Evolutionary conservation across 2,329 filamentous ascomycete species (phyloP), one percentile per base, ranked within the genome.

Genomic region (Aspergillus cejpii): DNA sequence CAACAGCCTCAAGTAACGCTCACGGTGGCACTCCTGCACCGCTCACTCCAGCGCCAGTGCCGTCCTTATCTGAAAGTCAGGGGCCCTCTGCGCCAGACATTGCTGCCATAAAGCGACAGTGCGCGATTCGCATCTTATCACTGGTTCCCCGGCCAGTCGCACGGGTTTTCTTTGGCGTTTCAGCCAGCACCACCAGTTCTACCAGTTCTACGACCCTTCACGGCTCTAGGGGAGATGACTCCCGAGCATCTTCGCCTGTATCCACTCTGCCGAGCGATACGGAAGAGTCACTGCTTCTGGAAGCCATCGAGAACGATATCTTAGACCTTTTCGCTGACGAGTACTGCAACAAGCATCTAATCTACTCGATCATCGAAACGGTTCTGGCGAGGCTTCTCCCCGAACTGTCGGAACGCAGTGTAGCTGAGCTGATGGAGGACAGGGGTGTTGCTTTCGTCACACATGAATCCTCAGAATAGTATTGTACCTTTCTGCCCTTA

Each of bases 311-410:
- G 59, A 70, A 75, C 43, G 70, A 72, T 19, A 72, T 89, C 37
- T 73, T 97, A 37, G 80, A 85, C 56, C 73, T 90, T 28, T 83
- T 95, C 54, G 79, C 78, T 12, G 89, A 96, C 66, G 74, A 78
- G 41, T 95, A 95, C 69, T 84, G 89, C 68, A 98, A 98, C 69
- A 94, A 90, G 70, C 89, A 96, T 69, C 72, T 97, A 24, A 72
- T 95, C 55, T 95, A 94, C 61, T 76, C 80, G 36, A 74, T 92
- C 38, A 70, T 97, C 26, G 92, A 98, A 69, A 69, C 91, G 46
- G 64, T 95, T 2, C 73, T 96, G n/a, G 78, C 88, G 45, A 80
- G 84, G 52, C 67, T 97, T 50, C 79, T 95, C 61, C 92, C 92
- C 3, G 92, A 98, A 69, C 65, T 97, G 57, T 76, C 76, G 43